Percentiles rank a stretch among this genome's conserved stretches.
Conservation (phyloP, 208 protist genomes). For the Novymonas esmeraldas region DNA sequence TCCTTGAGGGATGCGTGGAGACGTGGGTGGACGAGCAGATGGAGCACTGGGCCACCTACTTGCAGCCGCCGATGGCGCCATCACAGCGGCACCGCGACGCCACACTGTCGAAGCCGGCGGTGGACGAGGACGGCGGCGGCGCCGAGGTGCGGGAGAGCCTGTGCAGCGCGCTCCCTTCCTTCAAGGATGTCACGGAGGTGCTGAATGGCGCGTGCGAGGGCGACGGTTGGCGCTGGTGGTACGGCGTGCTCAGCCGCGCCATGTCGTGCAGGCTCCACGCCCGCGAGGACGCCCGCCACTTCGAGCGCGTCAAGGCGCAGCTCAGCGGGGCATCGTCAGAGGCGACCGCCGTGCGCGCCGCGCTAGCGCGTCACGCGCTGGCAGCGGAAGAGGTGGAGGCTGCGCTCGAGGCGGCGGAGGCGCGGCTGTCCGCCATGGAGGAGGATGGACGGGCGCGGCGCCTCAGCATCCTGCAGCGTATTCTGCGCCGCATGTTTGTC, state of each 20-base stretch:
- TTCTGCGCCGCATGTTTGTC: slow-evolving; percentile 36
- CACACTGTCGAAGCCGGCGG: background rate
- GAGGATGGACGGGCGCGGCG: slow-evolving; percentile 21
- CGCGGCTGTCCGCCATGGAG: slow-evolving; percentile 3
- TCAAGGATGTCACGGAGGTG: slow-evolving; percentile 7
- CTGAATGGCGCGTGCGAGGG: slow-evolving; percentile 11
- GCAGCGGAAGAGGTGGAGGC: slow-evolving; percentile 16
- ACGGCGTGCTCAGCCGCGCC: slow-evolving; percentile 15
- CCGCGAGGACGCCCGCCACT: slow-evolving; percentile 10
- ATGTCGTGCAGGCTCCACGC: slow-evolving; percentile 27
- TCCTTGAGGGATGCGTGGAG: slow-evolving; percentile 13
- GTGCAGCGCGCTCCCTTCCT: slow-evolving; percentile 20
- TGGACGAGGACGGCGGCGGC: background rate
- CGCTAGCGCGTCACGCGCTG: slow-evolving; percentile 3
- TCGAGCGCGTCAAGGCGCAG: slow-evolving; percentile 8
- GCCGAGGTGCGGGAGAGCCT: slow-evolving; percentile 7
- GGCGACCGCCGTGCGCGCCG: slow-evolving; percentile 11
- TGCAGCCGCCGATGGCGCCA: background rate
- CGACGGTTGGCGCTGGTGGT: slow-evolving; percentile 34
- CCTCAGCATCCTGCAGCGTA: slow-evolving; percentile 21
- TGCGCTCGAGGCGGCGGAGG: slow-evolving; percentile 18
- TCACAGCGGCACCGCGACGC: background rate
- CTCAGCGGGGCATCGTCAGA: background rate
- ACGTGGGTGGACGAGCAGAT: slow-evolving; percentile 25
- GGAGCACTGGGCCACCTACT: slow-evolving; percentile 15